These are phyloP conservation scores for Botrytis tulipae DNA, from an alignment of 2,329 filamentous ascomycete genomes.

Conservation along the genomic window DNA sequence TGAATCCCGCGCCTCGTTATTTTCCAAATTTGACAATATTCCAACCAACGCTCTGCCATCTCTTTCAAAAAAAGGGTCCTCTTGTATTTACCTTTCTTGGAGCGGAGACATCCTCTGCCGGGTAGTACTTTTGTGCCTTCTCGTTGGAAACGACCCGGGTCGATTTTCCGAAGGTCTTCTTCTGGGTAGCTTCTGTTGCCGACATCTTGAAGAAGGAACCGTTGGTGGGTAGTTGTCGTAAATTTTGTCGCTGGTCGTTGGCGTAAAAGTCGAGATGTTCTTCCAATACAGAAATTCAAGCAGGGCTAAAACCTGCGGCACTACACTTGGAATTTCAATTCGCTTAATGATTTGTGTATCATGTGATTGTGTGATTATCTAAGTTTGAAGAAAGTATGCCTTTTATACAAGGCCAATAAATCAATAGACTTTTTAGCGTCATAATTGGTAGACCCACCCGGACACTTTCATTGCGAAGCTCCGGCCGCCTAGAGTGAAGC, in stretches of 20 bases:
- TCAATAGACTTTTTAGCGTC: constrained; percentile 12
- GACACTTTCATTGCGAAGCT: constrained; percentile 20
- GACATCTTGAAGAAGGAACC: constrained; percentile 58
- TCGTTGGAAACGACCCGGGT: constrained; percentile 86
- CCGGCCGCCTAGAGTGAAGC: constrained; percentile 20
- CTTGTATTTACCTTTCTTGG: constrained; percentile 77
- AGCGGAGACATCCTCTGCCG: constrained; percentile 84
- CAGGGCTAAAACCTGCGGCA: constrained; percentile 22
- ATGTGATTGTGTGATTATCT: constrained; percentile 14
- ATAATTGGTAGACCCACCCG: constrained; percentile 14
- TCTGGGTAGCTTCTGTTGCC: constrained; percentile 45
- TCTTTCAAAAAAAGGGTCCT: constrained; percentile 14
- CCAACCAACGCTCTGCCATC: constrained; percentile 43
- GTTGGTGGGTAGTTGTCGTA: constrained; percentile 32
- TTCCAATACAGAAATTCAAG: constrained; percentile 13
- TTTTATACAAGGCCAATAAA: not conserved
- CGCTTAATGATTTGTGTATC: constrained; percentile 23
- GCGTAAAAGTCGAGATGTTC: constrained; percentile 22
- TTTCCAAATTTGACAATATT: constrained; percentile 21
- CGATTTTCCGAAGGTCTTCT: constrained; percentile 98
- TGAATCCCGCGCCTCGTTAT: constrained; percentile 1
- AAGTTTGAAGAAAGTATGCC: not conserved
- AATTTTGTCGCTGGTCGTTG: constrained; percentile 22
- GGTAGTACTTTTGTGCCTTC: constrained; percentile 99
- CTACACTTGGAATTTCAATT: constrained; percentile 19